These are phyloP conservation scores for Thelonectria rubi DNA, from an alignment of 2,329 filamentous ascomycete genomes.

Conservation along the genomic window DNA sequence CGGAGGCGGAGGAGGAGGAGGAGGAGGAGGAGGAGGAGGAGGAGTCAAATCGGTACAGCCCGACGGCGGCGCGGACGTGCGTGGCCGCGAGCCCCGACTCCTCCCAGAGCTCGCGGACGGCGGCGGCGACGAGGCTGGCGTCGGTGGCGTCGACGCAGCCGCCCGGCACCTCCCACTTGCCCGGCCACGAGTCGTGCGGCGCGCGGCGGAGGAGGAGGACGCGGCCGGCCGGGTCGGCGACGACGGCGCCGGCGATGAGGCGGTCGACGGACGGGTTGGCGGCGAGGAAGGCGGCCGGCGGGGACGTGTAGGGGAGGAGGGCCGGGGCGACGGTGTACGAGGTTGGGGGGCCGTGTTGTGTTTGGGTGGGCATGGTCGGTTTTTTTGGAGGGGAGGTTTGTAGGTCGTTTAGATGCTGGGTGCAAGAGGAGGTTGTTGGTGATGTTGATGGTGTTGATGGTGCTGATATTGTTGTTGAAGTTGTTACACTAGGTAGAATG, in stretches of 20 bases:
- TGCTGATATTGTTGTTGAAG: background rate
- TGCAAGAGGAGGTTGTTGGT: background rate
- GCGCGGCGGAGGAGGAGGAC: conserved; percentile 41
- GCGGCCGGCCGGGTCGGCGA: conserved; percentile 32
- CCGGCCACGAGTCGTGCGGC: conserved; percentile 41
- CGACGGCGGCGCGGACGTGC: conserved; percentile 38
- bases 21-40: background rate
- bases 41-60: conserved; percentile 26
- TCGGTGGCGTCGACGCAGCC: conserved; percentile 38
- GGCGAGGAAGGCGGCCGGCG: conserved; percentile 29
- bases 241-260: conserved; percentile 40
- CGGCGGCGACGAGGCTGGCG: conserved; percentile 34
- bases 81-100: conserved; percentile 52
- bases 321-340: conserved; percentile 33
- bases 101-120: conserved; percentile 57
- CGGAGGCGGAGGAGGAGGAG: background rate
- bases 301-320: conserved; percentile 26
- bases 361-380: background rate
- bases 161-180: conserved; percentile 41
- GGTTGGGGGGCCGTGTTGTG: conserved; percentile 15
- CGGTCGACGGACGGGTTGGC: conserved; percentile 34
- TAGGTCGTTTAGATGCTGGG: background rate
- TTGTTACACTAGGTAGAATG: background rate
- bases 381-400: background rate
- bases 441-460: too few relatives aligned